A percentile compares a stretch with the other conserved stretches of the same genome.
Conservation (phyloP, 345 rosid genomes). For the Cardamine chenopodiifolia region DNA sequence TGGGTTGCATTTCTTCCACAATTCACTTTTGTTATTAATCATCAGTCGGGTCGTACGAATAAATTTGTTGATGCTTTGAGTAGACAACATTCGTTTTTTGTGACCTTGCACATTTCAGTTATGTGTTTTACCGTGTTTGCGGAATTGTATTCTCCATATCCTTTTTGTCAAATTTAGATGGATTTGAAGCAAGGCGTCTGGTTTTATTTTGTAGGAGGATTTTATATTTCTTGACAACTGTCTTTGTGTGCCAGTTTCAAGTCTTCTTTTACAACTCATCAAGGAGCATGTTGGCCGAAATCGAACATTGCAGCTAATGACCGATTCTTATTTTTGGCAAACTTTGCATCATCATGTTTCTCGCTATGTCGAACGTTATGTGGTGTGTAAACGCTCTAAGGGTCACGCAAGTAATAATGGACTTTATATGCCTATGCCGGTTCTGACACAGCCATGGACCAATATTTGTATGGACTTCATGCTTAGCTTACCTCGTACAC, state of each 20-base stretch:
- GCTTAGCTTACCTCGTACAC: background rate
- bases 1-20: background rate
- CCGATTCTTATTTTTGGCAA: background rate
- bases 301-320: background rate
- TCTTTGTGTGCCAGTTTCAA: too few species aligned
- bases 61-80: background rate
- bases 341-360: background rate
- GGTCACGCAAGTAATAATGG: background rate
- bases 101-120: background rate
- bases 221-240: too few species aligned
- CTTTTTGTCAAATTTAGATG: too few species aligned
- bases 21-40: background rate
- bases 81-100: too few species aligned
- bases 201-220: too few species aligned
- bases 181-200: too few species aligned
- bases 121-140: too few species aligned
- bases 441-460: background rate
- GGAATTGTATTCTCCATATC: too few species aligned
- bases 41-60: background rate
- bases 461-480: background rate
- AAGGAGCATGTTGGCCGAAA: background rate
- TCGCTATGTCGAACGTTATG: background rate
- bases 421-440: background rate
- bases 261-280: background rate
- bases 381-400: background rate